Evolutionary conservation across 768 basidiomycete species (phyloP), one percentile per base, ranked within the genome.

Genomic region (Suillus bovinus): DNA sequence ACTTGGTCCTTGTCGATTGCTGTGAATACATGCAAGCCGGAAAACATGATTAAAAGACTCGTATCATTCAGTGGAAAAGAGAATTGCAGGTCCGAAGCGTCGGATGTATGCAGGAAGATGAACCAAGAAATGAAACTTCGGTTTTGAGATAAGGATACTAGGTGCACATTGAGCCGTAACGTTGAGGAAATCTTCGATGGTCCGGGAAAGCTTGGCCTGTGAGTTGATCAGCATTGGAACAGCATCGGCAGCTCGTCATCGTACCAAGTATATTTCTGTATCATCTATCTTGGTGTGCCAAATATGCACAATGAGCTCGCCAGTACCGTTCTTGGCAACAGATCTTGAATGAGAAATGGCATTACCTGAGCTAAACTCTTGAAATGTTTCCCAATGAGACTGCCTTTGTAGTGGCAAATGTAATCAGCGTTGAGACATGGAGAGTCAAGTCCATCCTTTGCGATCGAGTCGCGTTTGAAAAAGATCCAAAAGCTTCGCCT

Each of bases 201-300:
- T 42, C 42, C 50, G 11, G 13, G 63, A 55, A 4, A 68, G 31
- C 49, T 62, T 10, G 27, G 59, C 59, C 66, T 67, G 8, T 44
- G 3, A 41, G 36, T 31, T 29, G 58, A 34, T 27, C 11, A 54
- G 24, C 29, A 44, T 55, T n/a, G 20, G 22, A 10, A 16, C 11
- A 3, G 17, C 24, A 46, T 10, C 24, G 6, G 34, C 41, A 42
- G 41, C 4, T 3, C 8, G 8, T 9, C 0, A 42, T 42, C 20
- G 10, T 42, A 42, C 72, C 6, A 77, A n/a, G 63, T 81, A 83
- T 20, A 67, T 49, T 5, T 77, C 69, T 22, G 69, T 67, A 53
- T 82, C 66, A 0, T 63, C 50, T 20, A 83, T 82, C 63, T 75
- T 72, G 0, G 74, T 72, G 11, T 79, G 64, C 82, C 82, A 84